phyloP scores from a whole-genome alignment of 2,329 filamentous ascomycete genomes.

The Exophiala viscosa region DNA sequence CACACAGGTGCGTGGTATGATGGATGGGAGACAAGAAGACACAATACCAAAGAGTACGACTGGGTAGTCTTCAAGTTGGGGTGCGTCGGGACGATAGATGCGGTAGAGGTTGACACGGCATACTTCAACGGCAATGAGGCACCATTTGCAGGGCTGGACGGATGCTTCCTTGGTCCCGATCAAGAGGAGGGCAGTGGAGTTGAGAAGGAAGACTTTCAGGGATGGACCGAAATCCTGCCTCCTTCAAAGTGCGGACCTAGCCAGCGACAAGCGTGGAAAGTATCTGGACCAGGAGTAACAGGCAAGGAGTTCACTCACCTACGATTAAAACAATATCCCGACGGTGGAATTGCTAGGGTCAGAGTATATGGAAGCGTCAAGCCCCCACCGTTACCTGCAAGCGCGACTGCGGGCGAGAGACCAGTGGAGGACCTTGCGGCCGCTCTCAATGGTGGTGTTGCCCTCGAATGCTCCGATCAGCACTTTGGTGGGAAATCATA shows the following conservation, averaged over 20 bases:
- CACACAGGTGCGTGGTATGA: slow-evolving; percentile 63
- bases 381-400: slow-evolving; percentile 30
- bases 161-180: slow-evolving; percentile 29
- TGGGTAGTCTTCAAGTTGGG: slow-evolving; percentile 56
- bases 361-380: slow-evolving; percentile 43
- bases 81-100: slow-evolving; percentile 35
- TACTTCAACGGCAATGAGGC: slow-evolving; percentile 47
- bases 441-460: slow-evolving; percentile 40
- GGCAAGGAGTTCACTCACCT: slow-evolving; percentile 42
- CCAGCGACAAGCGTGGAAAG: slow-evolving; percentile 42
- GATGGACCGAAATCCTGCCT: slow-evolving; percentile 41
- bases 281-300: slow-evolving; percentile 25
- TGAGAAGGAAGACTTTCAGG: slow-evolving; percentile 32
- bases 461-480: slow-evolving; percentile 39
- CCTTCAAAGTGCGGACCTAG: slow-evolving; percentile 38
- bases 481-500: slow-evolving; percentile 42
- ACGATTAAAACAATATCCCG: slow-evolving; percentile 44
- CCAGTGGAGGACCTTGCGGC: slow-evolving; percentile 40
- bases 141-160: slow-evolving; percentile 41
- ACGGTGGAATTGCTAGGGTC: slow-evolving; percentile 44
- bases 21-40: slow-evolving; percentile 61
- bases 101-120: slow-evolving; percentile 45
- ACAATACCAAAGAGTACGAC: slow-evolving; percentile 57
- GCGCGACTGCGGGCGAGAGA: slow-evolving; percentile 14
- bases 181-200: slow-evolving; percentile 31